Conservation (phyloP, 345 rosid species). For the Psidium friedrichsthalianum region DNA sequence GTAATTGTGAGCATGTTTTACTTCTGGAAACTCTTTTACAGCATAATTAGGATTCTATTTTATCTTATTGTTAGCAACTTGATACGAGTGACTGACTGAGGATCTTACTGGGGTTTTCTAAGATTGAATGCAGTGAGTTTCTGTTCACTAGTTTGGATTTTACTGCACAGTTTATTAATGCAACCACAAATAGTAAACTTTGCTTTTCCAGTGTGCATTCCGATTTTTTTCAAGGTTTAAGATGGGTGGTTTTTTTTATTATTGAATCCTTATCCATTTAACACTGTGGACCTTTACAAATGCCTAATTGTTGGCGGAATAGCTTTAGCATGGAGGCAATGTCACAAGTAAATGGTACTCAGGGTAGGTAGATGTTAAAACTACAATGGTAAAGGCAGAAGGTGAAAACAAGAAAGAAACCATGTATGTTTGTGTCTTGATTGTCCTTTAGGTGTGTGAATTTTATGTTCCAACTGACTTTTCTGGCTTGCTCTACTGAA, state of each 20-base stretch:
- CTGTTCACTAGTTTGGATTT: not conserved
- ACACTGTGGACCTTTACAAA: not conserved
- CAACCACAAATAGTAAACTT: not conserved
- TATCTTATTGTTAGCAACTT: not conserved
- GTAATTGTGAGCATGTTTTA: constrained; percentile 41
- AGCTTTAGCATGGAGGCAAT: not conserved
- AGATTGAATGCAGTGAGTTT: not conserved
- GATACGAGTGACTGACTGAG: not conserved
- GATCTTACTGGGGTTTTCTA: not conserved
- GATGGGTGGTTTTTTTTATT: not conserved
- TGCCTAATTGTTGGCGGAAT: not conserved
- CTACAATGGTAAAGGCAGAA: not conserved
- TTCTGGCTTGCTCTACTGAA: not conserved
- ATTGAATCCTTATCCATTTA: not conserved
- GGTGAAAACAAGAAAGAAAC: not conserved
- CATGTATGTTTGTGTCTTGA: not conserved
- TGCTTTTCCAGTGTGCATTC: not conserved
- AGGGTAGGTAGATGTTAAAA: not conserved
- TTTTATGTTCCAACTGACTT: not conserved
- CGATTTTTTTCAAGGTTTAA: not conserved
- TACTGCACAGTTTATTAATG: not conserved
- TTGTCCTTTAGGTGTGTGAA: not conserved
- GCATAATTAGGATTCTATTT: not conserved
- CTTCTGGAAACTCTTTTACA: not conserved
- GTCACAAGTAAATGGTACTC: not conserved